A percentile compares a stretch with the other conserved stretches of the same genome.
phyloP scores from a whole-genome alignment of 768 basidiomycete genomes.

The Paxillus involutus region DNA sequence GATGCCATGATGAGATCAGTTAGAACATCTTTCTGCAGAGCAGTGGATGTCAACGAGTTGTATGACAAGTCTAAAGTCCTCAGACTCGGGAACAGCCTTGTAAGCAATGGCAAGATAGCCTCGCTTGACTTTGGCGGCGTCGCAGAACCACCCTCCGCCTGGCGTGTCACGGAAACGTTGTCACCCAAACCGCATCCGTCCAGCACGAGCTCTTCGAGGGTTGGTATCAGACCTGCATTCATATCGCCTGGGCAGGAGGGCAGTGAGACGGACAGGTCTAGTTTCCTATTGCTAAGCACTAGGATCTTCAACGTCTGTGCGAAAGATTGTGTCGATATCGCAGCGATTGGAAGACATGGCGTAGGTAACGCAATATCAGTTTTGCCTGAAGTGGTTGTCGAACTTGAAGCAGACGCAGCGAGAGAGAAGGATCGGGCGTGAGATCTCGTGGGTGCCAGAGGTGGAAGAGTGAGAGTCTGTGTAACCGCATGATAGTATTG shows the following conservation, averaged over 20 bases:
- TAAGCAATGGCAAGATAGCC: slow-evolving; percentile 56
- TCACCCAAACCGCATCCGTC: slow-evolving; percentile 74
- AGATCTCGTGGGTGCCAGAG: slow-evolving; percentile 49
- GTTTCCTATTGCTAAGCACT: slow-evolving; percentile 60
- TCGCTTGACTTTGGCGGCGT: slow-evolving; percentile 48
- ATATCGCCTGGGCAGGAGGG: slow-evolving; percentile 37
- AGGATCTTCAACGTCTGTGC: slow-evolving; percentile 58
- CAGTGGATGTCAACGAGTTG: slow-evolving; percentile 59
- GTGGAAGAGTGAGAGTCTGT: slow-evolving; percentile 64
- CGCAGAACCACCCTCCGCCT: slow-evolving; percentile 29
- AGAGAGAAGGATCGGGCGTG: slow-evolving; percentile 68
- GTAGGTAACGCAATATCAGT: slow-evolving; percentile 58
- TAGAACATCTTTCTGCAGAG: slow-evolving; percentile 49
- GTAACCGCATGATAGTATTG: slow-evolving; percentile 60
- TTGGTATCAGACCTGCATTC: slow-evolving; percentile 51
- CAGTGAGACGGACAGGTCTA: slow-evolving; percentile 63
- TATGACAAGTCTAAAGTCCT: slow-evolving; percentile 73
- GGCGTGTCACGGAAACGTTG: slow-evolving; percentile 47
- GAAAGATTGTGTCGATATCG: slow-evolving; percentile 61
- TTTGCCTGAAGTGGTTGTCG: slow-evolving; percentile 14
- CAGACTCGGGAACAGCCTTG: slow-evolving; percentile 69
- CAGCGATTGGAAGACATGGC: slow-evolving; percentile 64
- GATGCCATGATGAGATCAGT: slow-evolving; percentile 51
- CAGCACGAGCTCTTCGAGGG: slow-evolving; percentile 70
- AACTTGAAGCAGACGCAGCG: slow-evolving; percentile 27